Evolutionary conservation across 2,329 filamentous ascomycete species (phyloP), one percentile per base, ranked within the genome.

Genomic region (Pestalotiopsis sp.): DNA sequence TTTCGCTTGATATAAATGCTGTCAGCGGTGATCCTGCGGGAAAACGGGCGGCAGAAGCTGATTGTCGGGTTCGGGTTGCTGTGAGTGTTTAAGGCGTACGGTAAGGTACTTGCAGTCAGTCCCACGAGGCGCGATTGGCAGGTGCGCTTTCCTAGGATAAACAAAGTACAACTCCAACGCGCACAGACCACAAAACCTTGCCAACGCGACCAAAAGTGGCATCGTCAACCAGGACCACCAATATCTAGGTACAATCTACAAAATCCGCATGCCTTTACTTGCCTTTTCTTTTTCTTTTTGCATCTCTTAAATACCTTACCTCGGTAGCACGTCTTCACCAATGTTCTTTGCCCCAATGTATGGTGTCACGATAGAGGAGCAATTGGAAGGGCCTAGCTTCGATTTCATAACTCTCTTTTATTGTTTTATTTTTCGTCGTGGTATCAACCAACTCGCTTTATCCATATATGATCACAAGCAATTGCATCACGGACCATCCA

Each of bases 51-150:
- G 27, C 59, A n/a, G 17, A 27, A 36, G 59, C 36, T 40, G 31
- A 12, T 36, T 31, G 59, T 36, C 25, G 36, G 59, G 14, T 40
- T 17, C 45, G 14, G 59, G 59, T 36, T 62, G 59, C 27, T 62
- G 25, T 52, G 45, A 52, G 31, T 40, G 59, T 62, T 62, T 27
- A 31, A 40, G 59, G 59, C 59, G 59, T 36, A 1, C 31, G 31
- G 31, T 25, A 25, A 25, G 25, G 25, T 31, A 62, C 59, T 62
- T 62, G 59, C 57, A 31, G 31, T 62, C 57, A 31, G 31, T 62
- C 38, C 45, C 59, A 62, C 36, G 59, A 62, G 59, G 59, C 59
- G 59, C 59, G 59, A 62, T 62, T 62, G 59, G 59, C 59, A 40
- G 59, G 59, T 62, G 27, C 25, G 59, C 59, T 36, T 27, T 13